A percentile compares a stretch with the other conserved stretches of the same genome.
phyloP scores from a whole-genome alignment of 352 stramenopile genomes.

The Phytophthora constricta region DNA sequence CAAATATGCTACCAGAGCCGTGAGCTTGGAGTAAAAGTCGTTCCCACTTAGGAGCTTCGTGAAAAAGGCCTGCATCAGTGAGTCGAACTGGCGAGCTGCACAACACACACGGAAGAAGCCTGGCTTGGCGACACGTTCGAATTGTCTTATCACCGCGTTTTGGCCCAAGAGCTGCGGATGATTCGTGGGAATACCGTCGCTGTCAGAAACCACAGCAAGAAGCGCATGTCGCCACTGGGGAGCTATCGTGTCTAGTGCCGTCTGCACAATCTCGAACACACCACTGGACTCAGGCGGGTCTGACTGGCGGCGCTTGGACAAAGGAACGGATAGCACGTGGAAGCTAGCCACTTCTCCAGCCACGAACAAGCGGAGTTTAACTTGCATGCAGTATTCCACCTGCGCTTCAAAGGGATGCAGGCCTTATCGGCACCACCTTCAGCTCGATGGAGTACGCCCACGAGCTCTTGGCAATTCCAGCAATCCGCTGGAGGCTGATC shows the following conservation, averaged over 20 bases:
- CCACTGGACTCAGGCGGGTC: slow-evolving; percentile 16
- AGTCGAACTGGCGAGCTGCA: slow-evolving; percentile 27
- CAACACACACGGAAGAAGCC: slow-evolving; percentile 29
- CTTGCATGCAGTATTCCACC: slow-evolving; percentile 36
- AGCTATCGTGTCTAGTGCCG: slow-evolving; percentile 23
- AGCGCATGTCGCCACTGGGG: slow-evolving; percentile 27
- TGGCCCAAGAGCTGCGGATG: slow-evolving; percentile 24
- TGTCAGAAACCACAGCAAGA: slow-evolving; percentile 30
- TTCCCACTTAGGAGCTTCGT: slow-evolving; percentile 21
- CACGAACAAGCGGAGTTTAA: slow-evolving; percentile 37
- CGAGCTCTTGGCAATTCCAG: slow-evolving; percentile 16
- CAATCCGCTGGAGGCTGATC: slow-evolving; percentile 37
- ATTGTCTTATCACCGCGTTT: slow-evolving; percentile 30
- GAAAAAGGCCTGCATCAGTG: slow-evolving; percentile 34
- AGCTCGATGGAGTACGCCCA: slow-evolving; percentile 26
- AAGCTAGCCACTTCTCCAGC: slow-evolving; percentile 24
- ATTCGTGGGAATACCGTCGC: slow-evolving; percentile 20
- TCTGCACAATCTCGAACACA: slow-evolving; percentile 35
- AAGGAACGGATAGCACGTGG: slow-evolving; percentile 33
- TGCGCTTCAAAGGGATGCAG: slow-evolving; percentile 28
- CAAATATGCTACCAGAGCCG: slow-evolving; percentile 28
- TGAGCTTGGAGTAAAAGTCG: slow-evolving; percentile 30
- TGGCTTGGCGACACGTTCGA: slow-evolving; percentile 25
- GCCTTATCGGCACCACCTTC: slow-evolving; percentile 23
- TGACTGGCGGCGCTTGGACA: slow-evolving; percentile 32